Evolutionary conservation across 371 early-diverging fungal genomes (phyloP), one percentile per base, ranked within the genome.

Genomic region (Rhizopus arrhizus): DNA sequence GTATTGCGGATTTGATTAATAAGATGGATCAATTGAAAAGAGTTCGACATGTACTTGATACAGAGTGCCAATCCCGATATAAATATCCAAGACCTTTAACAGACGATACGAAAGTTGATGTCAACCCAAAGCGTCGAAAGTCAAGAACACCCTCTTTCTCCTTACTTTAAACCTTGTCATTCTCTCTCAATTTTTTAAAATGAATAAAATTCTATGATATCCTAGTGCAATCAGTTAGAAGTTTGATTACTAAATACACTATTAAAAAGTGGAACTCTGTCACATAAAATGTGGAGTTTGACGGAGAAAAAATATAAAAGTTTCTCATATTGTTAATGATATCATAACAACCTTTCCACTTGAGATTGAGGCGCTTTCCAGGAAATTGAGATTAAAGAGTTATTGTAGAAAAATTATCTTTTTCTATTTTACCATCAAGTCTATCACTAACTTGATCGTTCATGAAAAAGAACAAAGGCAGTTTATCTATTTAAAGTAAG

Each of bases 31-130:
- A 54, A 53, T 54, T 61, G 40, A 61, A 61, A 54, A 53, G 34
- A 40, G 61, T 51, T 51, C 7, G 22, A 1, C 52, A 61, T 15
- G 40, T 12, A 61, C 54, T 61, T 53, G 32, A 61, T 47, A 61
- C 61, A 38, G 54, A 54, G 40, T 40, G 47, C 48, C 48, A 47
- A 38, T 47, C 48, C 29, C 54, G 48, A 53, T 46, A 60, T 53
- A 60, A 60, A 53, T 53, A 60, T 31, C 47, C 47, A 60, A 60
- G 53, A 53, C 53, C 53, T 60, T 53, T 53, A 53, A 53, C 53
- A 60, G 60, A 60, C 10, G 29, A 36, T 60, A 53, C 3, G 31
- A 53, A 60, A 60, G 5, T 31, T 60, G 47, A 9, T 46, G 1
- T 60, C 46, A 60, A 60, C 60, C 46, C 60, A 60, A 60, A 60